These are phyloP conservation scores for Aureococcus anophagefferens DNA, from an alignment of 108 stramenopile genomes.

Conservation along the genomic window DNA sequence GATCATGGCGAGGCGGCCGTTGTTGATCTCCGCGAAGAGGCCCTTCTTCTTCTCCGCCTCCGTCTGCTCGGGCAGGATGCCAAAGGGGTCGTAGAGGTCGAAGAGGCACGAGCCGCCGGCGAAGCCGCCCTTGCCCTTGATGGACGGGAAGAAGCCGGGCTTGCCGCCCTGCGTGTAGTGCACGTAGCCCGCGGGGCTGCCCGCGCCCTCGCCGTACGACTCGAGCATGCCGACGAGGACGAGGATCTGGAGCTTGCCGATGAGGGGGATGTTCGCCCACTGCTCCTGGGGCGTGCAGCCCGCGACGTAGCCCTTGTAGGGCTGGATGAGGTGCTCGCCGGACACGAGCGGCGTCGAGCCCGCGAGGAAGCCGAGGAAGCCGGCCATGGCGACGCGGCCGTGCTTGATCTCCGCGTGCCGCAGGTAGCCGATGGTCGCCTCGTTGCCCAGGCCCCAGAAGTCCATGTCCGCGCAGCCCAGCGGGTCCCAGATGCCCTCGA, in stretches of 20 bases:
- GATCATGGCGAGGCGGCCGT: slow-evolving; percentile 47
- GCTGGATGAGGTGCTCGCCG: background rate
- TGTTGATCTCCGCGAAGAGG: slow-evolving; percentile 52
- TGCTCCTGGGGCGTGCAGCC: slow-evolving; percentile 1
- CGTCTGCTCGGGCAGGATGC: background rate
- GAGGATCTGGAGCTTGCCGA: slow-evolving; percentile 22
- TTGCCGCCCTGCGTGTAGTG: slow-evolving; percentile 57
- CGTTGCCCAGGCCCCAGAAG: slow-evolving; percentile 26
- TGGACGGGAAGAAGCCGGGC: slow-evolving; percentile 49
- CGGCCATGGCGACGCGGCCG: slow-evolving; percentile 36
- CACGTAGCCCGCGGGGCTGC: background rate
- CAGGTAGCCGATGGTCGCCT: slow-evolving; percentile 52
- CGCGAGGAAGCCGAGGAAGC: background rate
- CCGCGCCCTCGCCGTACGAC: slow-evolving; percentile 1
- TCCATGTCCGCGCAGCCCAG: background rate
- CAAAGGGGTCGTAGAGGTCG: slow-evolving; percentile 19
- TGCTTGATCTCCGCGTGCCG: slow-evolving; percentile 54
- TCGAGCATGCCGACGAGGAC: slow-evolving; percentile 46
- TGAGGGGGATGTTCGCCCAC: background rate
- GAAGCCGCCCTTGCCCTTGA: slow-evolving; percentile 13
- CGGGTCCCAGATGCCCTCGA: slow-evolving; percentile 1
- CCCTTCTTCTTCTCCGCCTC: slow-evolving; percentile 44
- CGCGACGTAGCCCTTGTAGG: background rate
- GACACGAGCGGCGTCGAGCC: background rate
- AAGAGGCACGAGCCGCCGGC: background rate